Evolutionary conservation across 768 basidiomycete species (phyloP), one percentile per base, ranked within the genome.

Genomic region (Crucibulum laeve): DNA sequence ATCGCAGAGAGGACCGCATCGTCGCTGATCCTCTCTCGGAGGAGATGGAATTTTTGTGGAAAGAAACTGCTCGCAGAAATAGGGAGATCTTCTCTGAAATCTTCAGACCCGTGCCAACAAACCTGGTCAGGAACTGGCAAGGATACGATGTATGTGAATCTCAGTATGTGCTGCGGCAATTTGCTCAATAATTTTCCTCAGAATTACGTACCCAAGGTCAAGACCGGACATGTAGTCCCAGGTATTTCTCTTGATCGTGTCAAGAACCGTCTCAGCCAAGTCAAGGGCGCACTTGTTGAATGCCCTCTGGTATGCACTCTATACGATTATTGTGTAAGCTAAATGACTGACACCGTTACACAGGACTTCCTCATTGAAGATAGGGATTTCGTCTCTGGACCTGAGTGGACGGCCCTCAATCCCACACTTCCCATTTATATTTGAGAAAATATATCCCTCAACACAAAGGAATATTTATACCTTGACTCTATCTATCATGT

Each of bases 301-400:
- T 77, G 76, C 53, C 86, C 87, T 34, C 55, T 90, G 57, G 87
- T 89, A 51, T 42, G 78, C 58, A 19, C 30, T n/a, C n/a, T 18
- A 33, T 45, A 40, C 34, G 41, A 18, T 33, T 42, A 34, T 34
- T 23, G 17, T 38, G 32, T 8, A 44, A 15, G 10, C 46, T 42
- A 33, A 37, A 36, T 5, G 19, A n/a, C 43, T 45, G 26, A 44
- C 43, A 24, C 41, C 35, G 40, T 8, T 40, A 17, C n/a, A n/a
- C 52, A 89, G 87, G 84, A 91, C 60, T 93, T 92, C 74, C 68
- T 93, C 38, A 87, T 88, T 38, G 88, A 90, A 46, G 77, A 91
- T 49, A 81, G 79, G 52, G 79, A 78, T 1, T 79, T 91, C 38
- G 77, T 80, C 8, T 73, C 74, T 47, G 84, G 83, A 0, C 68